Percentiles rank a stretch among this genome's conserved stretches.
These are phyloP conservation scores for Wickerhamomyces chaumierensis DNA, from an alignment of 805 yeast species.

Conservation along the genomic window DNA sequence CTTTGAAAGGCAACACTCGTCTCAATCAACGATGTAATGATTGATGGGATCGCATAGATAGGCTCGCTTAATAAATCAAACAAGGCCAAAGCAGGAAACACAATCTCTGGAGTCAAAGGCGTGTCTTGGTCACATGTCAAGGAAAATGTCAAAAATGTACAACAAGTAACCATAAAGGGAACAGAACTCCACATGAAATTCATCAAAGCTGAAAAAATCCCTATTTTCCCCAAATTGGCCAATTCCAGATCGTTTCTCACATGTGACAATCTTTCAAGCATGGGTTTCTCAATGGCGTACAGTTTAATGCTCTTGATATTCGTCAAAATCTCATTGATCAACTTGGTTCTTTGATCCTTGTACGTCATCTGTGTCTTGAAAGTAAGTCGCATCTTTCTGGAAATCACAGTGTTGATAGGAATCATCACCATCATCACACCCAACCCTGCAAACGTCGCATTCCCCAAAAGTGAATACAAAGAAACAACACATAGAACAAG, in stretches of 20 bases:
- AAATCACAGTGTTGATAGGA: slow-evolving; percentile 42
- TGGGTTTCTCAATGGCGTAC: slow-evolving; percentile 62
- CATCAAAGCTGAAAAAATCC: slow-evolving; percentile 32
- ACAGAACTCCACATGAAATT: slow-evolving; percentile 53
- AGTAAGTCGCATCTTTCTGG: slow-evolving; percentile 31
- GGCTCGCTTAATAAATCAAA: slow-evolving; percentile 50
- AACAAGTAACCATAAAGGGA: slow-evolving; percentile 54
- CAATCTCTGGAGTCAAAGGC: slow-evolving; percentile 57
- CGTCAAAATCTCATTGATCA: slow-evolving; percentile 46
- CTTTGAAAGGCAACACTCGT: slow-evolving; percentile 47
- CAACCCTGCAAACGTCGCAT: slow-evolving; percentile 48
- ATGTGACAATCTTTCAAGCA: slow-evolving; percentile 37
- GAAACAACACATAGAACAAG: slow-evolving; percentile 42
- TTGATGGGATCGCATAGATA: slow-evolving; percentile 44
- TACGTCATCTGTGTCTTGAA: slow-evolving; percentile 48
- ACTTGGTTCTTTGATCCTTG: slow-evolving; percentile 48
- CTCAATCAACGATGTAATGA: slow-evolving; percentile 47
- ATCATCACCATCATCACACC: slow-evolving; percentile 40
- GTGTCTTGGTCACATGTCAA: slow-evolving; percentile 24
- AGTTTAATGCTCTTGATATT: slow-evolving; percentile 55
- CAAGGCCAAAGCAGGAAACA: slow-evolving; percentile 56
- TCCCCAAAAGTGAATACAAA: slow-evolving; percentile 43
- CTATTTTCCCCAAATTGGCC: slow-evolving; percentile 36
- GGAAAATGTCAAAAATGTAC: slow-evolving; percentile 47
- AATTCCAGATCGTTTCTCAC: slow-evolving; percentile 52